Evolutionary conservation across 192 early-diverging fungal species (phyloP).

Genomic region (Chytriomyces sp.): DNA sequence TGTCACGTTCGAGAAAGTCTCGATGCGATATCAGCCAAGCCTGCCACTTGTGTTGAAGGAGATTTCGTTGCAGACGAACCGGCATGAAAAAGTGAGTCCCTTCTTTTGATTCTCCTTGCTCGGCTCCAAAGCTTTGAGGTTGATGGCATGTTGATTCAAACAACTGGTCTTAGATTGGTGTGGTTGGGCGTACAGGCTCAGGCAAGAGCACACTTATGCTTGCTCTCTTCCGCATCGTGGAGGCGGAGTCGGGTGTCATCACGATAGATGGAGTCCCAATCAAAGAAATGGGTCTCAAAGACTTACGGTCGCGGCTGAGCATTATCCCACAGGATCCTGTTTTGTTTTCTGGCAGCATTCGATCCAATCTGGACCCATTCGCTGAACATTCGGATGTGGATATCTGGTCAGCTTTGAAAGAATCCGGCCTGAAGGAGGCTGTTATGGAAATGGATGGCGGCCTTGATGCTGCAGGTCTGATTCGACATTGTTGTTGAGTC

Average conservation of each 20-base stretch:
- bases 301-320: constrained; percentile 36
- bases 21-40: constrained; percentile 47
- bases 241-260: constrained; percentile 58
- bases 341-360: constrained; percentile 53
- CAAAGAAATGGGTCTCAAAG: constrained; percentile 37
- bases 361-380: constrained; percentile 60
- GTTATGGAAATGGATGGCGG: constrained; percentile 42
- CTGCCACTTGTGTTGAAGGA: constrained; percentile 46
- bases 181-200: constrained; percentile 53
- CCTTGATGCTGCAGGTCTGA: constrained; percentile 33
- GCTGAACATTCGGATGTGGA: constrained; percentile 42
- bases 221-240: constrained; percentile 49
- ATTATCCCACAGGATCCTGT: constrained; percentile 65
- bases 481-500: neutral
- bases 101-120: neutral
- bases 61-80: constrained; percentile 36
- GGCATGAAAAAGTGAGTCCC: constrained; percentile 41
- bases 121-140: too few relatives aligned
- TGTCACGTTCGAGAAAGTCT: constrained; percentile 44
- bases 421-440: constrained; percentile 39
- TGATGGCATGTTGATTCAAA: too few relatives aligned
- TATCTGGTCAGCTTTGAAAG: constrained; percentile 50
- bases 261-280: constrained; percentile 72
- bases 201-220: constrained; percentile 51
- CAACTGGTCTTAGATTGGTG: constrained; percentile 34